A percentile compares a stretch with the other conserved stretches of the same genome.
Conservation (phyloP, 2,329 filamentous ascomycete genomes). For the Scopulariopsis brevicaulis region DNA sequence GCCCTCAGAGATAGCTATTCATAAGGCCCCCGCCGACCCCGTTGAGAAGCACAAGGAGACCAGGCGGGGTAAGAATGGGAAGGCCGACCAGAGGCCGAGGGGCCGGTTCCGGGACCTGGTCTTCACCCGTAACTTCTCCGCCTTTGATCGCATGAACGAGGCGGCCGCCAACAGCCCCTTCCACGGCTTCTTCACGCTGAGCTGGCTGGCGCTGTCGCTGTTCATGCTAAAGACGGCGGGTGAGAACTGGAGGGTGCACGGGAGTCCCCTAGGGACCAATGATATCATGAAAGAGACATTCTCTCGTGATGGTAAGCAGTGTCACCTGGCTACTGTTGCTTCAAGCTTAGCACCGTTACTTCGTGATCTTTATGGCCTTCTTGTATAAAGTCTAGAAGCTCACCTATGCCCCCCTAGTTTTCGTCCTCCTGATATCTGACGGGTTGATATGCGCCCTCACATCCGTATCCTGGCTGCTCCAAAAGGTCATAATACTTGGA, state of each 20-base stretch:
- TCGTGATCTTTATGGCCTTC: not conserved
- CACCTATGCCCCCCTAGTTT: conserved; percentile 18
- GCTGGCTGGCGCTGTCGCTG: conserved; percentile 61
- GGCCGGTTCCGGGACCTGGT: conserved; percentile 38
- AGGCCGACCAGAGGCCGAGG: not conserved
- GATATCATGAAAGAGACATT: conserved; percentile 64
- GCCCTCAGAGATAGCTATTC: not conserved
- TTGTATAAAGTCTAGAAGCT: not conserved
- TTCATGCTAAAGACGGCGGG: conserved; percentile 56
- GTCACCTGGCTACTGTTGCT: not conserved
- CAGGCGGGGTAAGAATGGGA: not conserved
- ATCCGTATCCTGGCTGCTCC: conserved; percentile 53
- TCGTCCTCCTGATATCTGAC: conserved; percentile 50
- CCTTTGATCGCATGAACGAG: conserved; percentile 63
- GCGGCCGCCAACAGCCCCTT: conserved; percentile 56
- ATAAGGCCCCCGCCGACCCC: not conserved
- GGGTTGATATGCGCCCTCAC: conserved; percentile 58
- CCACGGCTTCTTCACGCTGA: conserved; percentile 69
- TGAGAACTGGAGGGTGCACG: conserved; percentile 57
- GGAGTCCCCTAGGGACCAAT: conserved; percentile 57
- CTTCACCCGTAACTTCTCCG: conserved; percentile 62
- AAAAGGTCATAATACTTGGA: conserved; percentile 46
- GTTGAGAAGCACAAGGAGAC: not conserved
- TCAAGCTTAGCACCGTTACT: not conserved
- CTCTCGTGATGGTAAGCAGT: conserved; percentile 28